phyloP scores from a whole-genome alignment of 148 eudicot genomes.

The Vaccinium macrocarpon region DNA sequence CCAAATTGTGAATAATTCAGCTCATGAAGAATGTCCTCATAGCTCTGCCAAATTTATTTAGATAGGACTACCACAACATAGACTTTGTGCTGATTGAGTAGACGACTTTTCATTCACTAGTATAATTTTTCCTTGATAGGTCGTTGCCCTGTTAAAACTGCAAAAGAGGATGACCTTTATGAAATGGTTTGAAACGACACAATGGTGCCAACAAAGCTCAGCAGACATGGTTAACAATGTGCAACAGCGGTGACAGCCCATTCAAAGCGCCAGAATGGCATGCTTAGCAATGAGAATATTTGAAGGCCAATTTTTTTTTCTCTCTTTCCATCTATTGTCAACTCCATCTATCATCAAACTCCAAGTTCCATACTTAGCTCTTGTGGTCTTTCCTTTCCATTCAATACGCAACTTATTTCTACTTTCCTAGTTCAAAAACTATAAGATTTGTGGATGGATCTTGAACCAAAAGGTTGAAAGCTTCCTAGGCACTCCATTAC shows the following conservation, averaged over 20 bases:
- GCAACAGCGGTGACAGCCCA: not conserved
- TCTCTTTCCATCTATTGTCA: not conserved
- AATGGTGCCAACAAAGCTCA: no score
- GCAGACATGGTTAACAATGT: not conserved
- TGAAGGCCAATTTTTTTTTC: not conserved
- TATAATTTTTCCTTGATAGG: no score
- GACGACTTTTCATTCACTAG: no score
- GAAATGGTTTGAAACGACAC: no score
- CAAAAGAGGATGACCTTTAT: no score
- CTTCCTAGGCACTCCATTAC: not conserved
- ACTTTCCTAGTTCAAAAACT: conserved; percentile 3
- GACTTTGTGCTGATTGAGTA: no score
- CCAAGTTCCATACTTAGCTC: not conserved
- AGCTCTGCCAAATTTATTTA: no score
- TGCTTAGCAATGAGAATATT: not conserved
- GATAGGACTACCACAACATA: no score
- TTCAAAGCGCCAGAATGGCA: no score
- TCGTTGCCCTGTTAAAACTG: no score
- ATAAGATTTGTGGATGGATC: not conserved
- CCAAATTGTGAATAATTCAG: no score
- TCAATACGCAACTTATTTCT: not conserved
- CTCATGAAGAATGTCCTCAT: no score
- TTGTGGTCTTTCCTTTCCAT: not conserved
- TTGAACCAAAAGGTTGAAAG: not conserved
- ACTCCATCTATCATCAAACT: not conserved